These are phyloP conservation scores for Cicer pinnatifidum DNA, from an alignment of 306 rosid genomes.

Conservation along the genomic window DNA sequence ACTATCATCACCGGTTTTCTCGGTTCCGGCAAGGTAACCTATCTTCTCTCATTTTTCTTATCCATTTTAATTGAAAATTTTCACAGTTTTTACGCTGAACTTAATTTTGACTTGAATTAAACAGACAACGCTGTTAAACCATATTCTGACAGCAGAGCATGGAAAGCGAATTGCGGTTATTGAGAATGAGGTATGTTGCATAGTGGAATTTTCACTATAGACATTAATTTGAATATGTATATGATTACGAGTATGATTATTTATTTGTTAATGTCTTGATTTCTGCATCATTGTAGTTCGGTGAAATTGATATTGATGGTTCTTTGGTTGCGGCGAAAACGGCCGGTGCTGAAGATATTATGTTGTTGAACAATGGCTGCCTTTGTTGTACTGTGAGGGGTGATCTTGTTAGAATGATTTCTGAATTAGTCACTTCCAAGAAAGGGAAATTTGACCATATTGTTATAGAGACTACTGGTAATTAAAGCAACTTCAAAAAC, in stretches of 20 bases:
- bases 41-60: not conserved
- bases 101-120: conserved; percentile 44
- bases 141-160: conserved; percentile 87
- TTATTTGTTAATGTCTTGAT: conserved; percentile 11
- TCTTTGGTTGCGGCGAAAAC: conserved; percentile 86
- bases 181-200: conserved; percentile 58
- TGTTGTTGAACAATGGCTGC: conserved; percentile 90
- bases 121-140: conserved; percentile 92
- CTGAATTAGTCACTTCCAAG: conserved; percentile 74
- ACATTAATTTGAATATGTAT: conserved; percentile 5
- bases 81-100: not conserved
- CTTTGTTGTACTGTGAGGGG: conserved; percentile 99
- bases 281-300: conserved; percentile 60
- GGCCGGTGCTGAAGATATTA: conserved; percentile 92
- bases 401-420: conserved; percentile 91
- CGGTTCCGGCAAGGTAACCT: conserved; percentile 88
- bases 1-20: conserved; percentile 93
- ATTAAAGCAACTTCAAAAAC: conserved; percentile 45
- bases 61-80: not conserved
- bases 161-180: conserved; percentile 94
- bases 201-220: not conserved
- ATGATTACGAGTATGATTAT: not conserved
- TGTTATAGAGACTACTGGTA: conserved; percentile 80
- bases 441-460: conserved; percentile 91
- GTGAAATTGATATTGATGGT: conserved; percentile 94